phyloP scores from a whole-genome alignment of 192 early-diverging fungal species.

The Entophlyctis luteolus region DNA sequence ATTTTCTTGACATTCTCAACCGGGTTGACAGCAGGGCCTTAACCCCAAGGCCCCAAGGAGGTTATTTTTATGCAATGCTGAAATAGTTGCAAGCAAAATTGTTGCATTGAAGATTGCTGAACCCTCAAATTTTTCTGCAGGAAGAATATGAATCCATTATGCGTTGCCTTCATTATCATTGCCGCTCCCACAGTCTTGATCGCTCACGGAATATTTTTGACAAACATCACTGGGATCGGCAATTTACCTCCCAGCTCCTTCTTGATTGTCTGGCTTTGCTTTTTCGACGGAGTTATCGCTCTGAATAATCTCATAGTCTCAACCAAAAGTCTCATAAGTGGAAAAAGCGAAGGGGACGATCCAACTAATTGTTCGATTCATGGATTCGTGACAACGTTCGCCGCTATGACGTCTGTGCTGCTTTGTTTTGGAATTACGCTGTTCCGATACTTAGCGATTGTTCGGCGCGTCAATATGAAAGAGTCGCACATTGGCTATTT shows the following conservation, averaged over 20 bases:
- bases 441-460: not conserved
- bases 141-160: no score
- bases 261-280: not conserved
- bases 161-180: no score
- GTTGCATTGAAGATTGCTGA: no score
- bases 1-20: no score
- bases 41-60: no score
- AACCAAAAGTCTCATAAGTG: not conserved
- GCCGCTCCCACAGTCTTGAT: no score
- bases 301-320: not conserved
- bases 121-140: no score
- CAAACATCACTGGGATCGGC: not conserved
- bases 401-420: not conserved
- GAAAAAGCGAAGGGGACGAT: not conserved
- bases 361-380: not conserved
- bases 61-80: no score
- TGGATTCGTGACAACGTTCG: not conserved
- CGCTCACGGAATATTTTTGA: no score
- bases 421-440: not conserved
- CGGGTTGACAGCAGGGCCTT: no score
- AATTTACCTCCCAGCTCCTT: not conserved
- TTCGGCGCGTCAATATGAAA: not conserved
- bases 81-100: no score
- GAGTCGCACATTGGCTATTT: not conserved
- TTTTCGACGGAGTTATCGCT: not conserved